These are phyloP conservation scores for Physcia stellaris DNA, from an alignment of 495 filamentous ascomycete genomes.

Conservation along the genomic window DNA sequence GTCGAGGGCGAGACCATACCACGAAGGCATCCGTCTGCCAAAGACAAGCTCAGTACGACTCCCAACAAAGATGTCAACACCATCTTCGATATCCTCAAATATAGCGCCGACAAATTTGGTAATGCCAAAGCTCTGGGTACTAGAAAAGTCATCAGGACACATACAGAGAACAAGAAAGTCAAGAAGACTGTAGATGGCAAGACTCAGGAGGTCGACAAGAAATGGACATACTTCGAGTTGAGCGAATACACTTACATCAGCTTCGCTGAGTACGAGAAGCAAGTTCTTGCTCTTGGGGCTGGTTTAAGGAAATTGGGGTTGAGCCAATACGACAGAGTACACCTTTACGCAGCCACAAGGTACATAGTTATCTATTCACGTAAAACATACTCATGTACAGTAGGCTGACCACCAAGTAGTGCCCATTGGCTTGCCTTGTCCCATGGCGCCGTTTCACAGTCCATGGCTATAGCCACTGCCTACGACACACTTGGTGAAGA, in stretches of 20 bases:
- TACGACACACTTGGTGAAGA: constrained; percentile 96
- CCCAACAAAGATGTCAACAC: constrained; percentile 65
- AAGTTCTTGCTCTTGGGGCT: constrained; percentile 56
- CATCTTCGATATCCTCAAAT: constrained; percentile 71
- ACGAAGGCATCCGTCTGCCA: constrained; percentile 58
- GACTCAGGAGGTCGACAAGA: constrained; percentile 82
- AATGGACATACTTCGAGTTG: constrained; percentile 93
- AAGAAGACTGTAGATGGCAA: constrained; percentile 92
- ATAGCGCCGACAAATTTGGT: constrained; percentile 67
- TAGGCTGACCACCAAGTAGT: constrained; percentile 7
- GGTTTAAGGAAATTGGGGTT: constrained; percentile 74
- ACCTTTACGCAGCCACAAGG: constrained; percentile 84
- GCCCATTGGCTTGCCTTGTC: constrained; percentile 66
- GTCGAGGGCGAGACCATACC: constrained; percentile 85
- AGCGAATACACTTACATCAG: constrained; percentile 74
- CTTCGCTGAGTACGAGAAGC: constrained; percentile 78
- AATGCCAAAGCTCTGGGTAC: constrained; percentile 77
- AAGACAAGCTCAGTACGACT: constrained; percentile 52
- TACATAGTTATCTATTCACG: constrained; percentile 12
- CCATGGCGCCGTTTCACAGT: constrained; percentile 73
- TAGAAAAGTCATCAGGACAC: constrained; percentile 68
- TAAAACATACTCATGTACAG: not conserved
- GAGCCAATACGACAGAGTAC: constrained; percentile 55
- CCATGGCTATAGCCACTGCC: constrained; percentile 86
- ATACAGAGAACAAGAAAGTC: constrained; percentile 88